phyloP scores from a whole-genome alignment of 2,329 filamentous ascomycete species.

The Penicillium sp. region DNA sequence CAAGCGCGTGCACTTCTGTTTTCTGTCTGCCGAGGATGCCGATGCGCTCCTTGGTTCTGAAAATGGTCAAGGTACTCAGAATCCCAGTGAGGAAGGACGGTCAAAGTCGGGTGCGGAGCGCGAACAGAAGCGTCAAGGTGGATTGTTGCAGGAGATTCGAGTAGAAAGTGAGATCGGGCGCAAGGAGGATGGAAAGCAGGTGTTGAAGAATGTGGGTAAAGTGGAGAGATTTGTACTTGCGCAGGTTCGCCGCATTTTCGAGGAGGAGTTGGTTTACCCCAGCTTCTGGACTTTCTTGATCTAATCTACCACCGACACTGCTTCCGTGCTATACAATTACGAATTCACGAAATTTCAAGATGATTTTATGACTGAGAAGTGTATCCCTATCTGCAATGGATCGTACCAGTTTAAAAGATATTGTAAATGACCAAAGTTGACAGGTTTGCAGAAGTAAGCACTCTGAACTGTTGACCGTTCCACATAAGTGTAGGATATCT shows the following conservation, averaged over 20 bases:
- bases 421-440: not conserved
- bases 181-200: slow-evolving; percentile 87
- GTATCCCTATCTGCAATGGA: slow-evolving; percentile 10
- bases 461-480: not conserved
- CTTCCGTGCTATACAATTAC: slow-evolving; percentile 12
- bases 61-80: slow-evolving; percentile 32
- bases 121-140: slow-evolving; percentile 58
- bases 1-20: slow-evolving; percentile 88
- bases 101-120: slow-evolving; percentile 33
- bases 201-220: slow-evolving; percentile 97
- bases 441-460: not conserved
- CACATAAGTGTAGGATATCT: not conserved
- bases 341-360: slow-evolving; percentile 14
- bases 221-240: slow-evolving; percentile 97
- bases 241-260: slow-evolving; percentile 94
- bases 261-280: slow-evolving; percentile 97
- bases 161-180: slow-evolving; percentile 98
- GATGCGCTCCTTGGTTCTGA: slow-evolving; percentile 65
- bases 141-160: slow-evolving; percentile 84
- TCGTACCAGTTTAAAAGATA: slow-evolving; percentile 1
- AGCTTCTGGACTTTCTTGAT: slow-evolving; percentile 98
- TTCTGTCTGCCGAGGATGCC: slow-evolving; percentile 88
- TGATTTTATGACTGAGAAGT: slow-evolving; percentile 13
- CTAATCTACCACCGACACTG: slow-evolving; percentile 42
- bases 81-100: slow-evolving; percentile 30